A percentile compares a stretch with the other conserved stretches of the same genome.
These are phyloP conservation scores for Boletus rubroflammeus DNA, from an alignment of 768 basidiomycete genomes.

Conservation along the genomic window DNA sequence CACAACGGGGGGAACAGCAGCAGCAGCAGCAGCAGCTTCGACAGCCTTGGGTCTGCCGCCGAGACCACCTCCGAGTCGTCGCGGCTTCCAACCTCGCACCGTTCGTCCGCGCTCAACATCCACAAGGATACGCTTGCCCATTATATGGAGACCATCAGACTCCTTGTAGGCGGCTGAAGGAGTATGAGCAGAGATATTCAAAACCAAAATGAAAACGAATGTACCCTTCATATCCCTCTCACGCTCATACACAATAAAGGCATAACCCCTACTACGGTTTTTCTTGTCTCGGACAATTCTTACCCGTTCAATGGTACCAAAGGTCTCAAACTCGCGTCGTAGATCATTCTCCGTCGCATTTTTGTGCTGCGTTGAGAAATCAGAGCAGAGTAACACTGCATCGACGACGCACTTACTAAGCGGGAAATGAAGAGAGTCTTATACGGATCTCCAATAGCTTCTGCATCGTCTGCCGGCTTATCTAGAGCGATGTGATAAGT, in stretches of 20 bases:
- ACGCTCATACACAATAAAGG: conserved; percentile 96
- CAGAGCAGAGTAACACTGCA: conserved; percentile 1
- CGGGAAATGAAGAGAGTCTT: conserved; percentile 97
- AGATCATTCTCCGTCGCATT: conserved; percentile 88
- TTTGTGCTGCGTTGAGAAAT: conserved; percentile 63
- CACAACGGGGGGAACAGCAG: too few relatives aligned
- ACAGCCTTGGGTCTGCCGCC: conserved; percentile 93
- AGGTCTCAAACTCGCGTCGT: conserved; percentile 91
- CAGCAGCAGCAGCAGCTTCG: conserved; percentile 35
- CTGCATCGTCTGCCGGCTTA: conserved; percentile 86
- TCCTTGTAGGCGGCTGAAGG: conserved; percentile 90
- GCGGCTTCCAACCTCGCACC: conserved; percentile 97
- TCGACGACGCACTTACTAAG: conserved; percentile 48
- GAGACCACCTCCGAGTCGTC: conserved; percentile 94
- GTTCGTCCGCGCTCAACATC: conserved; percentile 98
- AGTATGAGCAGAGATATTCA: conserved; percentile 16
- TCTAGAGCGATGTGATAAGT: conserved; percentile 46
- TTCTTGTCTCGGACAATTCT: conserved; percentile 92
- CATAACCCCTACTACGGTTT: conserved; percentile 84
- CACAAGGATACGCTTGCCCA: conserved; percentile 93
- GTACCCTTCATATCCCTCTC: conserved; percentile 99
- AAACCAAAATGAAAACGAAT: conserved; percentile 8
- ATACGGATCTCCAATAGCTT: conserved; percentile 95
- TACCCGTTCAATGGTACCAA: conserved; percentile 91
- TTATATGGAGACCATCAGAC: conserved; percentile 93